Evolutionary conservation across 495 filamentous ascomycete genomes (phyloP).

Genomic region (Penicillium bovifimosum): DNA sequence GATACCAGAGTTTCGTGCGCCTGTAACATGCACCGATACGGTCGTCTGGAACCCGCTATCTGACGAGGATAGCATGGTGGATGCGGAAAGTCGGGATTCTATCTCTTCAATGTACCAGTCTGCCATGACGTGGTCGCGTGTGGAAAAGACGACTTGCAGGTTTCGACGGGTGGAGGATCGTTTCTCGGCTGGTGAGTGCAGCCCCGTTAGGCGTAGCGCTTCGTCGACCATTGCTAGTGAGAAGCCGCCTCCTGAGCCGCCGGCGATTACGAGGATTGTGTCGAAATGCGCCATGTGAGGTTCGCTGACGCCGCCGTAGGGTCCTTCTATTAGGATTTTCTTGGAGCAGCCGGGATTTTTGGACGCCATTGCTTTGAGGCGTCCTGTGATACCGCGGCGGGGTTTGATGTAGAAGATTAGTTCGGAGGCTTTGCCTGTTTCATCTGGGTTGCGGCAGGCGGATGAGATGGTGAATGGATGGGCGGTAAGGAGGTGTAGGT

Average conservation of each 20-base stretch:
- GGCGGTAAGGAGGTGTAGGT: conserved; percentile 36
- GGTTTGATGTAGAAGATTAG: conserved; percentile 42
- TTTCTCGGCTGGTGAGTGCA: not conserved
- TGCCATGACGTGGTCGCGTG: conserved; percentile 21
- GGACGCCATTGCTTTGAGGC: conserved; percentile 29
- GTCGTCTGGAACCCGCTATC: conserved; percentile 29
- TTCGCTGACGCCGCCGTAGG: conserved; percentile 42
- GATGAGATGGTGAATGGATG: conserved; percentile 53
- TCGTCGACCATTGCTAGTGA: conserved; percentile 34
- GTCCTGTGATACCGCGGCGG: conserved; percentile 38
- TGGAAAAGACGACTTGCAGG: conserved; percentile 27
- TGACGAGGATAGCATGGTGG: conserved; percentile 10
- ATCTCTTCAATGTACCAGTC: conserved; percentile 28
- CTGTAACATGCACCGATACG: conserved; percentile 28
- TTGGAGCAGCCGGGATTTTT: conserved; percentile 23
- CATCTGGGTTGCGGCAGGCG: conserved; percentile 17
- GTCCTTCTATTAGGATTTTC: conserved; percentile 44
- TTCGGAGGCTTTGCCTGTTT: conserved; percentile 22
- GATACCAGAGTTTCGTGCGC: conserved; percentile 1
- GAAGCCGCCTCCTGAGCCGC: conserved; percentile 52
- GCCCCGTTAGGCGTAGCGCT: conserved; percentile 16
- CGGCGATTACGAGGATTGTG: conserved; percentile 43
- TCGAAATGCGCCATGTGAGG: conserved; percentile 26
- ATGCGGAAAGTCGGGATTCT: conserved; percentile 19
- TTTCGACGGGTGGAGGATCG: conserved; percentile 10